Base-by-base conservation (phyloP, 2,329 filamentous ascomycete genomes). In the Pseudogymnoascus sp. region DNA sequence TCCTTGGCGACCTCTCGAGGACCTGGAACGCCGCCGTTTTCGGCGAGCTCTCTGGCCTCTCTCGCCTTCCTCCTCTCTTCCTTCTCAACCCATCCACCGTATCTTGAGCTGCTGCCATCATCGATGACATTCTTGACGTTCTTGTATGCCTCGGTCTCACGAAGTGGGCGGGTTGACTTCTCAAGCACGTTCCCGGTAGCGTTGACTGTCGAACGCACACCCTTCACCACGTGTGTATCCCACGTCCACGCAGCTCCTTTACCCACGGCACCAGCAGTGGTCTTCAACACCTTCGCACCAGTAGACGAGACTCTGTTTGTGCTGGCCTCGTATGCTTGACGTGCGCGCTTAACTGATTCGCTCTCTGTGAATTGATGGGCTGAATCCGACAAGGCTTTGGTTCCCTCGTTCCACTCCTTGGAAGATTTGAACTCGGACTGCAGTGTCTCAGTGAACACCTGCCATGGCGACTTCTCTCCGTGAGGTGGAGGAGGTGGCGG, bases 381-480 rank as follows among this genome's bases (percentile, higher is more conserved):
- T 5, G 89, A 90, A 59, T 90, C 91, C 17, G 91, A 90, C 44
- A 99, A 84, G 68, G 95, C 91, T 79, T 99, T 97, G 44, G 93
- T 99, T 46, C 91, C 96, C 74, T 99, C 95, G 73, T 99, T 96
- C 95, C 95, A 99, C 76, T 99, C 95, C 74, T 97, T 96, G 15
- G 93, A 97, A 61, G 91, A 90, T 76, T 97, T 92, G 78, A 99
- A 96, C 77, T 99, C 95, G 64, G 82, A 83, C 75, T 91, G 86
- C 77, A 99, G 85, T n/a, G 95, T 99, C 74, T 99, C 95, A 72
- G 91, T 91, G 79, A 99, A 99, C 33, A 99, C 95, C 75, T 97
- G 91, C 93, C 95, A 97, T 62, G 95, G 95, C 2, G 93, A 95
- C 82, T 99, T 99, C 79, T 96, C 92, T 65, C 95, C 95, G 73